Evolutionary conservation across 805 yeast species (phyloP).

Genomic region (Zygoascus flipseniorum): DNA sequence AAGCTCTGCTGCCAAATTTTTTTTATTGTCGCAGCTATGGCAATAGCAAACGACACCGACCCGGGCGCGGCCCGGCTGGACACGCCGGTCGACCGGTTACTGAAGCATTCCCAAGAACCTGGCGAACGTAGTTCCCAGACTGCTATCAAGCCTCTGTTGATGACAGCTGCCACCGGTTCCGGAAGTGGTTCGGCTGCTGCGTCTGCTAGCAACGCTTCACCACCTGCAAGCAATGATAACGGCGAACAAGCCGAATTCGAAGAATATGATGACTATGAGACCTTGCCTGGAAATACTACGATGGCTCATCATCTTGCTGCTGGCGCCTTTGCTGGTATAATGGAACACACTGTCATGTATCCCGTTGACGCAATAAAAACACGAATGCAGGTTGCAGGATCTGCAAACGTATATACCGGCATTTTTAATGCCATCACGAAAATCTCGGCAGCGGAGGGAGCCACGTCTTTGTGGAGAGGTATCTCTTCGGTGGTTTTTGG

Average conservation of each 20-base stretch:
- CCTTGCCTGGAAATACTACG: conserved; percentile 81
- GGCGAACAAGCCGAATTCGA: neutral
- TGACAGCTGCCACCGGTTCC: neutral
- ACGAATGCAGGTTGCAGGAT: conserved; percentile 41
- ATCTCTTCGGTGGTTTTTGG: conserved; percentile 86
- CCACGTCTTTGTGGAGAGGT: conserved; percentile 86
- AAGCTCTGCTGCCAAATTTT: too few species aligned
- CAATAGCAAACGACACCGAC: neutral
- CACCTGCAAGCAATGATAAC: neutral
- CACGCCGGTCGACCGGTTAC: neutral
- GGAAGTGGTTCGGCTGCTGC: neutral
- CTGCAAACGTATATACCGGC: conserved; percentile 26
- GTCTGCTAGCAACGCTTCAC: neutral
- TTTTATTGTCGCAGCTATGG: neutral
- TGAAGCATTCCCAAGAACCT: neutral
- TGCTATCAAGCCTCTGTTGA: neutral
- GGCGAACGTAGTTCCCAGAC: neutral
- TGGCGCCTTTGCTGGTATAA: conserved; percentile 98
- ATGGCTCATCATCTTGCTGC: conserved; percentile 75
- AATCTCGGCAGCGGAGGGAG: conserved; percentile 84
- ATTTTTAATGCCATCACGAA: conserved; percentile 61
- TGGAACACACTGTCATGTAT: conserved; percentile 97
- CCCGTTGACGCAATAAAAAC: conserved; percentile 87
- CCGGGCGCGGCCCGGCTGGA: neutral
- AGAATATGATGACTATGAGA: conserved; percentile 60